A percentile compares a stretch with the other conserved stretches of the same genome.
Conservation (phyloP, 768 basidiomycete species). For the Cystoderma amianthinum region DNA sequence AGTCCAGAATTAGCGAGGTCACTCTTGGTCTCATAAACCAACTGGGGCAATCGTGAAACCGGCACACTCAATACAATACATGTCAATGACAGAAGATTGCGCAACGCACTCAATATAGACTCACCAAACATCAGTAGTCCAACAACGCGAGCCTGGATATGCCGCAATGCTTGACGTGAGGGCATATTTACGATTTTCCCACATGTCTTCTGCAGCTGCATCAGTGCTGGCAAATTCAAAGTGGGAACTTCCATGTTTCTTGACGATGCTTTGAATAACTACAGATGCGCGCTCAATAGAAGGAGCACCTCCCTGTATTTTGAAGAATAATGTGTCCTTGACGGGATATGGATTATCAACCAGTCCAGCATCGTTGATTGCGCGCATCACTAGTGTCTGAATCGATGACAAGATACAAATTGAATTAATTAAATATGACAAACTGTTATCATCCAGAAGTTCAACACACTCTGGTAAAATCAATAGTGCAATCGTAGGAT, state of each 20-base stretch:
- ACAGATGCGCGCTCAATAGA: slow-evolving; percentile 53
- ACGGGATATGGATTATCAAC: slow-evolving; percentile 57
- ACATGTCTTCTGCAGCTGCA: slow-evolving; percentile 69
- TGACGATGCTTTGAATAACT: slow-evolving; percentile 52
- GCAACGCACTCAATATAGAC: slow-evolving; percentile 8
- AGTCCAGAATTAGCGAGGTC: slow-evolving; percentile 57
- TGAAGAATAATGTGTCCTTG: slow-evolving; percentile 83
- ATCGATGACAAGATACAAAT: too few relatives aligned
- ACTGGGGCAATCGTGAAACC: slow-evolving; percentile 59
- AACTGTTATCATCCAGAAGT: slow-evolving; percentile 72
- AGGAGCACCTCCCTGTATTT: slow-evolving; percentile 72
- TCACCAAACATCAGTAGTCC: slow-evolving; percentile 91
- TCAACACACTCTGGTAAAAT: slow-evolving; percentile 71
- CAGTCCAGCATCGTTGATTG: slow-evolving; percentile 64
- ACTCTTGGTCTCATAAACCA: slow-evolving; percentile 73
- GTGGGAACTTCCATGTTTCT: slow-evolving; percentile 57
- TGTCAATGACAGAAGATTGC: neutral
- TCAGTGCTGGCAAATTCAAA: slow-evolving; percentile 74
- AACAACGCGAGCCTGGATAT: slow-evolving; percentile 57
- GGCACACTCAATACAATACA: slow-evolving; percentile 42
- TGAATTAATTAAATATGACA: slow-evolving; percentile 12
- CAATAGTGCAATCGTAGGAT: neutral
- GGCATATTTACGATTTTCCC: slow-evolving; percentile 84
- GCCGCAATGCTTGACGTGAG: slow-evolving; percentile 64
- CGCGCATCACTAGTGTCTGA: slow-evolving; percentile 55